Percentiles rank a stretch among this genome's conserved stretches.
phyloP scores from a whole-genome alignment of 1,284 basidiomycete genomes.

The Apiotrichum domesticum region DNA sequence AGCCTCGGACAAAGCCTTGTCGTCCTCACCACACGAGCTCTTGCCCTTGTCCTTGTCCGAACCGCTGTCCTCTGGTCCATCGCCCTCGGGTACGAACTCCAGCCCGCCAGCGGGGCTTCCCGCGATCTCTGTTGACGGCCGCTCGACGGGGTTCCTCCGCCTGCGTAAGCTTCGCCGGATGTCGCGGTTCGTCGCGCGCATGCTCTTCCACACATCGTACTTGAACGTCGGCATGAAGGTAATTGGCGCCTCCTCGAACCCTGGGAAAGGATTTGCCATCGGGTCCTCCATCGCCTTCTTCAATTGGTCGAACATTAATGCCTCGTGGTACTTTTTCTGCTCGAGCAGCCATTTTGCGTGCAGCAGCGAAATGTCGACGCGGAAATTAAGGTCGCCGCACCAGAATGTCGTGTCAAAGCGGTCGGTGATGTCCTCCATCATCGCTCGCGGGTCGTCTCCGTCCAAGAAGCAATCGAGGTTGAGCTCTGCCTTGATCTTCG shows the following conservation, averaged over 20 bases:
- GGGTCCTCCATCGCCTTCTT: conserved; percentile 47
- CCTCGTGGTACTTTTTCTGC: conserved; percentile 48
- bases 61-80: conserved; percentile 1
- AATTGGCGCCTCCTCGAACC: conserved; percentile 51
- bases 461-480: conserved; percentile 51
- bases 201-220: conserved; percentile 49
- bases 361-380: conserved; percentile 50
- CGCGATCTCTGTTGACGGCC: conserved; percentile 3
- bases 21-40: background rate
- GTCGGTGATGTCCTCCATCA: conserved; percentile 47
- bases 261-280: conserved; percentile 38
- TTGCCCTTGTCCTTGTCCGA: conserved; percentile 1
- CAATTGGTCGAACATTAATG: conserved; percentile 54
- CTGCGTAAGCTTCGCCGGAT: conserved; percentile 26
- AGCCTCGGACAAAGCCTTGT: background rate
- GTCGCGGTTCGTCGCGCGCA: conserved; percentile 43
- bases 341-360: conserved; percentile 55
- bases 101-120: background rate
- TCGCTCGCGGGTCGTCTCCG: conserved; percentile 33
- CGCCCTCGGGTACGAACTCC: conserved; percentile 14
- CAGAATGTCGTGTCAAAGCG: conserved; percentile 54
- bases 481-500: conserved; percentile 52
- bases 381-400: conserved; percentile 52
- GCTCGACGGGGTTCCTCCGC: conserved; percentile 10
- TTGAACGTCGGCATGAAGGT: conserved; percentile 53